These are phyloP conservation scores for Psidium guajava DNA, from an alignment of 345 rosid species.

Conservation along the genomic window DNA sequence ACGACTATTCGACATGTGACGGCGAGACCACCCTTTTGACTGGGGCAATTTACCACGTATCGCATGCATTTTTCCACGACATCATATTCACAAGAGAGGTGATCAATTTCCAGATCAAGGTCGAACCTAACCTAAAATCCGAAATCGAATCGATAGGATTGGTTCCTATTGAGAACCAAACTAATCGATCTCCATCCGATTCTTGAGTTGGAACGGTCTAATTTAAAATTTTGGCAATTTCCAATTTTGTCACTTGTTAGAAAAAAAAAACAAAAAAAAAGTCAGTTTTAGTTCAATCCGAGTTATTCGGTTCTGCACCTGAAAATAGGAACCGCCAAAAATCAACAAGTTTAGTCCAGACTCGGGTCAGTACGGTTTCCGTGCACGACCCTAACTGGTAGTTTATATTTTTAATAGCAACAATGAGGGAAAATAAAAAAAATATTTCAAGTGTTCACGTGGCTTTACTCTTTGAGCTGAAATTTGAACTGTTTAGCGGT, in stretches of 20 bases:
- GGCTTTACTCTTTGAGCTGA: not conserved
- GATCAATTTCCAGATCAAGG: not conserved
- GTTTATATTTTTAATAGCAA: not conserved
- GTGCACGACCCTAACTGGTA: not conserved
- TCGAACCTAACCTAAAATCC: rapidly evolving
- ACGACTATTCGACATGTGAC: not conserved
- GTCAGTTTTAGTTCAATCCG: rapidly evolving
- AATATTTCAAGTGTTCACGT: not conserved
- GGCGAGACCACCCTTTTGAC: not conserved
- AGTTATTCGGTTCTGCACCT: not conserved
- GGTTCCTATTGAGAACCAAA: rapidly evolving
- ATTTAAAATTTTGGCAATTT: not conserved
- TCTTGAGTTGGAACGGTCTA: rapidly evolving
- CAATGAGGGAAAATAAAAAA: not conserved
- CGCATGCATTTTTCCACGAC: not conserved
- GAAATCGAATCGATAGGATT: rapidly evolving
- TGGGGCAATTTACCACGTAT: not conserved
- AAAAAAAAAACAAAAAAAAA: not conserved
- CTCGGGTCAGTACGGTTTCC: not conserved
- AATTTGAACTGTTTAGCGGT: too few species aligned
- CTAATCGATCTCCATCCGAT: rapidly evolving
- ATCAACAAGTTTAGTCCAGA: not conserved
- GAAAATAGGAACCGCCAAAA: not conserved
- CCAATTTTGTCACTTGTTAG: not conserved
- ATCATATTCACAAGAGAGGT: rapidly evolving